Base-by-base conservation (phyloP, 768 basidiomycete species). In the Tylopilus subfusipes region DNA sequence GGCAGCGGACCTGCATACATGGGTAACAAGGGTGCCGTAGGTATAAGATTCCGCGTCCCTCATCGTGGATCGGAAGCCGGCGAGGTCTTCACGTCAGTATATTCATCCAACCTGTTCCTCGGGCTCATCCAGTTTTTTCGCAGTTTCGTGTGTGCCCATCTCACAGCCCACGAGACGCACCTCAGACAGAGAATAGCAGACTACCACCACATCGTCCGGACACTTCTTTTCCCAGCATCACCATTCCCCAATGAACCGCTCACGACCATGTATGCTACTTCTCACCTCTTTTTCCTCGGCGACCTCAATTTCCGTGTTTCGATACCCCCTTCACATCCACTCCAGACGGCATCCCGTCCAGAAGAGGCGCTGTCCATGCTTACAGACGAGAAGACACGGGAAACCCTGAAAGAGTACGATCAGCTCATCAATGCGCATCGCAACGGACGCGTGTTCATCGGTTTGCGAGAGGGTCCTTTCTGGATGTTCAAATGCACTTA, bases 21-120 rank as follows among this genome's bases (percentile, higher is more conserved):
- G 90, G 92, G 90, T 7, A 97, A 99, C 74, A 98, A 98, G 72
- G 93, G 93, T 25, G 95, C 92, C 1, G 93, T 97, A 3, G 94
- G 89, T 14, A 78, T 93, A 39, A 80, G 95, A 38, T 86, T 98
- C 69, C 82, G 87, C 46, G 77, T 94, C 21, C 71, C 77, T n/a
- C 76, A 74, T 10, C 69, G 73, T 29, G 82, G 82, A 29, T 80
- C 78, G 9, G 71, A 75, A 43, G 68, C 72, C 4, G 90, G 89
- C 54, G 93, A 96, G 68, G 81, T 80, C 10, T 91, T 84, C 74
- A 95, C 93, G 93, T 95, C 73, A 67, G 89, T 80, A 45, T 52
- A 21, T 50, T 50, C 36, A 27, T 43, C 38, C 5, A 10, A 24
- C 43, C 11, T 36, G 40, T 36, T 52, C 38, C 5, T 14, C n/a